phyloP scores from a whole-genome alignment of 1,284 basidiomycete genomes.

The Ustilago hordei region DNA sequence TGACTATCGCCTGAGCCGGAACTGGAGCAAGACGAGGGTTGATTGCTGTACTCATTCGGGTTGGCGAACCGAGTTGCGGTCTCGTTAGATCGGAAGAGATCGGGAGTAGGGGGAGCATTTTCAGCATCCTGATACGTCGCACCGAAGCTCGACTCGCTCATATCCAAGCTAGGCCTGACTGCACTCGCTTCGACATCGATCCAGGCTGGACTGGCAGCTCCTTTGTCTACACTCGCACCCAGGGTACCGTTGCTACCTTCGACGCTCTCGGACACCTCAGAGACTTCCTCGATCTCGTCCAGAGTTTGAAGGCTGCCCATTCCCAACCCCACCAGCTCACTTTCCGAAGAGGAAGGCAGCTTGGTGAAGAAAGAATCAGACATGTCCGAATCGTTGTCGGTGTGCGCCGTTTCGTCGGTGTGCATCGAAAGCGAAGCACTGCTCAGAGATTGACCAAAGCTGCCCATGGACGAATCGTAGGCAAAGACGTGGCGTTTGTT shows the following conservation, averaged over 20 bases:
- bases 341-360: constrained; percentile 25
- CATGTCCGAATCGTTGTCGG: constrained; percentile 44
- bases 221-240: constrained; percentile 10
- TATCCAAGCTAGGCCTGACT: constrained; percentile 28
- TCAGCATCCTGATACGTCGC: constrained; percentile 39
- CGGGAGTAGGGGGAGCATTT: constrained; percentile 40
- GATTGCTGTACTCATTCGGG: constrained; percentile 26
- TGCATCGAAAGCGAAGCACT: constrained; percentile 45
- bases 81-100: constrained; percentile 28
- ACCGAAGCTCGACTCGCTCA: constrained; percentile 41
- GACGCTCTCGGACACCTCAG: constrained; percentile 44
- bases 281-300: constrained; percentile 58
- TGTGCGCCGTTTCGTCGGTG: constrained; percentile 45
- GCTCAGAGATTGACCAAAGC: constrained; percentile 56
- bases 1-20: constrained; percentile 52
- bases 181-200: constrained; percentile 38
- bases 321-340: constrained; percentile 39
- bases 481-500: constrained; percentile 64
- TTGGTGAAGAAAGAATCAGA: constrained; percentile 35
- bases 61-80: background rate
- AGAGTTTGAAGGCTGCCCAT: constrained; percentile 52
- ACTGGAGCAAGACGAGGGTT: constrained; percentile 25
- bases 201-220: constrained; percentile 25
- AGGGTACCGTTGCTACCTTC: constrained; percentile 35
- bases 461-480: constrained; percentile 63